Evolutionary conservation across 441 rosid genomes (phyloP).

Genomic region (Brassica balearica): DNA sequence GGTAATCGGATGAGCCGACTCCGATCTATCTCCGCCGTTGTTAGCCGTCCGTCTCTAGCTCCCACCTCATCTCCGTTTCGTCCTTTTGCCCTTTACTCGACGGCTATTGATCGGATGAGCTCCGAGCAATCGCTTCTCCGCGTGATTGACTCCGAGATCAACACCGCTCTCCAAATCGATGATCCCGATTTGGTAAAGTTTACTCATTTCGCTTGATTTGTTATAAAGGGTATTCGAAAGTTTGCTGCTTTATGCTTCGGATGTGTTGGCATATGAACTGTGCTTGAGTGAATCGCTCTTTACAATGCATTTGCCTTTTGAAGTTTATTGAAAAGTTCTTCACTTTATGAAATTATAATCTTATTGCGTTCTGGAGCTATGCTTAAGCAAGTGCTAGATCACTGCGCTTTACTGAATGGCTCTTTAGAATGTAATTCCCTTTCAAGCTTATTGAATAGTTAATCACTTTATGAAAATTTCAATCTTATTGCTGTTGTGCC

Average conservation of each 20-base stretch:
- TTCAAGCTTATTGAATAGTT: too few species aligned
- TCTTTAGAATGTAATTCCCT: too few species aligned
- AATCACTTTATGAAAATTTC: too few species aligned
- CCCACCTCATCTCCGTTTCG: conserved; percentile 44
- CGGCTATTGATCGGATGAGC: conserved; percentile 28
- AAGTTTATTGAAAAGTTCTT: background rate
- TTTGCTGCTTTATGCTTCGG: background rate
- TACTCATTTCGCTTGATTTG: background rate
- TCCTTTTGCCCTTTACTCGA: conserved; percentile 41
- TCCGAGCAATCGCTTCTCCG: conserved; percentile 36
- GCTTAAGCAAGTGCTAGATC: too few species aligned
- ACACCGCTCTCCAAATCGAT: conserved; percentile 3
- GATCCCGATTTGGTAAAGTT: conserved; percentile 32
- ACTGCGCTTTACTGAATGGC: too few species aligned
- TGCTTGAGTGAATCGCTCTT: background rate
- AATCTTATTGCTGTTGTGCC: too few species aligned
- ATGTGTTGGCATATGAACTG: background rate
- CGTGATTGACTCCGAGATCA: conserved; percentile 23
- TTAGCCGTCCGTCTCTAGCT: conserved; percentile 44
- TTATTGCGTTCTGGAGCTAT: too few species aligned
- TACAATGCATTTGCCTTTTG: conserved; percentile 9
- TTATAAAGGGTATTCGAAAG: background rate
- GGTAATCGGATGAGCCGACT: conserved; percentile 24
- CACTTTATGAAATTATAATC: background rate
- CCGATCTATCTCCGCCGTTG: conserved; percentile 49